Conservation (phyloP, 2,329 filamentous ascomycete genomes). For the Pseudofabraea citricarpa region DNA sequence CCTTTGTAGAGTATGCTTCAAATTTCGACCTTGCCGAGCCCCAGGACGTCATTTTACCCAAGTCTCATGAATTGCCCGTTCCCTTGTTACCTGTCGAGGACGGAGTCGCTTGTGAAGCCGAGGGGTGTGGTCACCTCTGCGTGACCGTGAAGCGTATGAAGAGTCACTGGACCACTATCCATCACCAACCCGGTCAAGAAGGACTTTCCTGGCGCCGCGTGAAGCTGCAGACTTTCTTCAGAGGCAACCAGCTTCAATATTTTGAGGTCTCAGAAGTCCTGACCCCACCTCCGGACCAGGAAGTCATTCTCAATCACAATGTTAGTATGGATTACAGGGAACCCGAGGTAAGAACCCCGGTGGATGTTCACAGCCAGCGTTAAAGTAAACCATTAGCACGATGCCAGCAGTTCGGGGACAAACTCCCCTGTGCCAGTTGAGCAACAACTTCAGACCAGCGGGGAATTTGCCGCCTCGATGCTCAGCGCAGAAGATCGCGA, state of each 20-base stretch:
- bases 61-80: slow-evolving; percentile 23
- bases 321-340: background rate
- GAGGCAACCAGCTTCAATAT: slow-evolving; percentile 23
- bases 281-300: background rate
- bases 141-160: slow-evolving; percentile 29
- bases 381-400: background rate
- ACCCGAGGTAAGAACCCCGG: background rate
- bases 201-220: slow-evolving; percentile 16
- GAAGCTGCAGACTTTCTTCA: slow-evolving; percentile 23
- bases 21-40: slow-evolving; percentile 16
- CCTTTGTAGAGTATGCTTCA: slow-evolving; percentile 14
- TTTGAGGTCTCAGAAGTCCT: slow-evolving; percentile 9
- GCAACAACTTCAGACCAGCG: background rate
- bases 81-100: slow-evolving; percentile 20
- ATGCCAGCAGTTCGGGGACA: background rate
- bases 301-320: background rate
- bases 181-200: slow-evolving; percentile 11
- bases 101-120: slow-evolving; percentile 19
- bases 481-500: slow-evolving; percentile 9
- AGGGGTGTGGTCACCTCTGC: slow-evolving; percentile 25
- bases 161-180: slow-evolving; percentile 23
- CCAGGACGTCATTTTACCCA: slow-evolving; percentile 16
- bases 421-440: too few relatives aligned
- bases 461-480: background rate
- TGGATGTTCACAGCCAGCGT: too few relatives aligned